phyloP scores from a whole-genome alignment of 352 stramenopile species.

The Phytophthora sansomeana region DNA sequence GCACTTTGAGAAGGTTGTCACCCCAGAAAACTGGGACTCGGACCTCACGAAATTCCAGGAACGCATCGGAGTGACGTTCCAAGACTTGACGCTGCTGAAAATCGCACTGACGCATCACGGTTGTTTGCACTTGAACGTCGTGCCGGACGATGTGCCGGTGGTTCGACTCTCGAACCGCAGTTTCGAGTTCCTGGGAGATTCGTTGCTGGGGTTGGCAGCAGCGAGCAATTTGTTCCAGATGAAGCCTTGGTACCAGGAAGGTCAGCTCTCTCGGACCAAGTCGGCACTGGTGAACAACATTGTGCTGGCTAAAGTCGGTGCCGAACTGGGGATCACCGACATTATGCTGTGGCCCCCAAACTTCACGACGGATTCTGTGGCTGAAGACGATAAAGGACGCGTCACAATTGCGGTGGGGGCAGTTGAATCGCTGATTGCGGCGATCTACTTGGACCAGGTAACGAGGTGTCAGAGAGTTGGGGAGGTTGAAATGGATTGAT shows the following conservation, averaged over 20 bases:
- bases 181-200: conserved; percentile 86
- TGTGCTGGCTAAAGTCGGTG: conserved; percentile 68
- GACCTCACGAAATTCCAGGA: conserved; percentile 58
- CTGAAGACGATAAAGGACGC: conserved; percentile 51
- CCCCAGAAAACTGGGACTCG: conserved; percentile 56
- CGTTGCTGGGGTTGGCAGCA: conserved; percentile 67
- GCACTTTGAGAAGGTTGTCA: conserved; percentile 58
- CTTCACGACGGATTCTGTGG: conserved; percentile 45
- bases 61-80: conserved; percentile 69
- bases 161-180: conserved; percentile 82
- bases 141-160: conserved; percentile 48
- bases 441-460: conserved; percentile 77
- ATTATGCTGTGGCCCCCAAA: conserved; percentile 65
- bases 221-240: conserved; percentile 81
- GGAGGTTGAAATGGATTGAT: background rate
- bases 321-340: conserved; percentile 59
- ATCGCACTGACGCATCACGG: conserved; percentile 81
- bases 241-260: conserved; percentile 71
- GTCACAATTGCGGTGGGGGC: conserved; percentile 78
- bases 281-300: conserved; percentile 79
- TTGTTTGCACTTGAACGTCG: conserved; percentile 48
- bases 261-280: conserved; percentile 77
- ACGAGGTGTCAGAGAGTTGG: conserved; percentile 1
- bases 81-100: conserved; percentile 61
- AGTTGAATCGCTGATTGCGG: conserved; percentile 80